Percentiles rank a stretch among this genome's conserved stretches.
Evolutionary conservation across 2,329 filamentous ascomycete genomes (phyloP).

Genomic region (Penicillium brasilianum): DNA sequence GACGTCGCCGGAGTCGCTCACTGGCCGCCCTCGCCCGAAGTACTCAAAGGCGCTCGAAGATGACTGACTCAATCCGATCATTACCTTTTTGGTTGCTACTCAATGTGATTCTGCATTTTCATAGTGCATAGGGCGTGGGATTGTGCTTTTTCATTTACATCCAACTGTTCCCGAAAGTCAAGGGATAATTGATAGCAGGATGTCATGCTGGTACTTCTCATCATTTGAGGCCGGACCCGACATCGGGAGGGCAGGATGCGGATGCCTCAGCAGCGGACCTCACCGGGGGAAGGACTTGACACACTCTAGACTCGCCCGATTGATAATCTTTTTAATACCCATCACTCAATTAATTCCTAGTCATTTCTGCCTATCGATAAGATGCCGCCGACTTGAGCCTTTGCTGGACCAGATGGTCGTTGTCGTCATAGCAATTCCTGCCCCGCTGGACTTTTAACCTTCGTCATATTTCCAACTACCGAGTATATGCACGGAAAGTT

Average conservation of each 20-base stretch:
- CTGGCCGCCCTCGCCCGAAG: slow-evolving; percentile 2
- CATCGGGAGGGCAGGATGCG: too few species aligned
- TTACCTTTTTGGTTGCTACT: background rate
- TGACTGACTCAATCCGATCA: background rate
- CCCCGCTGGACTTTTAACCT: background rate
- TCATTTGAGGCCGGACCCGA: background rate
- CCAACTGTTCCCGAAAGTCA: background rate
- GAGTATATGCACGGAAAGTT: background rate
- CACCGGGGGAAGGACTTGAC: background rate
- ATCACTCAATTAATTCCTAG: background rate
- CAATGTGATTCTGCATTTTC: background rate
- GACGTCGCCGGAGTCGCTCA: slow-evolving; percentile 19
- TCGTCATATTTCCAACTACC: background rate
- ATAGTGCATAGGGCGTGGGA: background rate
- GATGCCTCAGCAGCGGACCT: background rate
- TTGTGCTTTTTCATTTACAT: background rate
- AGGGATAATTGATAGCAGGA: background rate
- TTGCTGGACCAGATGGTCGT: background rate
- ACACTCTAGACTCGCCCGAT: slow-evolving; percentile 3
- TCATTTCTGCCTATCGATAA: background rate
- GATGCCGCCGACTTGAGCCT: background rate
- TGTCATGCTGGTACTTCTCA: background rate
- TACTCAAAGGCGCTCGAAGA: background rate
- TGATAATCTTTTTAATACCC: background rate
- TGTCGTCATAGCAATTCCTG: slow-evolving; percentile 1